Base-by-base conservation (phyloP, 768 basidiomycete species). In the Epithele typhae region DNA sequence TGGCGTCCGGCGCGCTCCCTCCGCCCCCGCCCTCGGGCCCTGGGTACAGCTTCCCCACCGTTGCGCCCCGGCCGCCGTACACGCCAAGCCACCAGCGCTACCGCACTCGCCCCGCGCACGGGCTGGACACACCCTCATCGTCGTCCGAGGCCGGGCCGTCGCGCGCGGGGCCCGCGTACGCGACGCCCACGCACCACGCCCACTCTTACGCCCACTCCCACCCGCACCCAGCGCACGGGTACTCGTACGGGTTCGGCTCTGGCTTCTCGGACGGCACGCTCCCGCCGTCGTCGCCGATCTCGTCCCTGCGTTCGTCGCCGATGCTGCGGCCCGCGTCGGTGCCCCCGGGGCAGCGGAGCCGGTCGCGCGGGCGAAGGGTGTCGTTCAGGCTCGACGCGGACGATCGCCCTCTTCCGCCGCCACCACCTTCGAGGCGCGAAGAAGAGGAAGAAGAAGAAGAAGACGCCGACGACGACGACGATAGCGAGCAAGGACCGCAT, bases 311-410 rank as follows among this genome's bases (percentile, higher is more conserved):
- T 8, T 46, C 55, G 9, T 46, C 49, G 12, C 56, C 52, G 14
- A 37, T 35, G 5, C 39, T 32, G 25, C 46, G 54, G 12, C 46
- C 64, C 37, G 51, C 44, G 8, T 49, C 50, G 4, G 41, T 51
- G 12, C 51, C 51, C 4, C 59, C 14, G 51, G 75, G 75, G 21
- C 62, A 66, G 23, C 68, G 76, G 41, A 80, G 81, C 61, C 71
- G 64, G 40, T 78, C 81, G 17, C 63, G 74, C 24, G 80, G 76
- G 8, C 70, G 81, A 48, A 68, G 68, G 19, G 81, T 83, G 2
- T 80, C 81, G 10, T 84, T 84, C 58, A 67, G 62, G 48, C 53
- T 78, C n/a, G 63, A 64, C 24, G 62, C 19, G 15, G 36, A 53
- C 34, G 58, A 55, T 23, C 51, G 54, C n/a, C 57, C 53, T 3